Percentiles rank a stretch among this genome's conserved stretches.
phyloP scores from a whole-genome alignment of 2,329 filamentous ascomycete genomes.

The Xylariales sp. region DNA sequence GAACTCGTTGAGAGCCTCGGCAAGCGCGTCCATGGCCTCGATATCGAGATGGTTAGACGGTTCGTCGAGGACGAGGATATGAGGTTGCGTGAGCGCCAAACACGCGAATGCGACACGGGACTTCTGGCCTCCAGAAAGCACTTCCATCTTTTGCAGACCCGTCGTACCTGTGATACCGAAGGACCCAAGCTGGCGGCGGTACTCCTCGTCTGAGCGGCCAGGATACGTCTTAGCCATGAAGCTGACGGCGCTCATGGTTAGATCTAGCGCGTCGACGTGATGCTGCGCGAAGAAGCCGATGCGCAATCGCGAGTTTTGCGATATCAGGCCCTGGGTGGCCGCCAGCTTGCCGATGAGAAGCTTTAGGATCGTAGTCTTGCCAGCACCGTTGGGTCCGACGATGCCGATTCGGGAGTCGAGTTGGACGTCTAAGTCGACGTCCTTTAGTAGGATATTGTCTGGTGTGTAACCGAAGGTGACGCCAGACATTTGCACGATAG shows the following conservation, averaged over 20 bases:
- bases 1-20: conserved; percentile 84
- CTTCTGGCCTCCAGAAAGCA: conserved; percentile 97
- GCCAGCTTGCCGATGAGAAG: conserved; percentile 90
- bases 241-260: conserved; percentile 87
- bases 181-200: conserved; percentile 92
- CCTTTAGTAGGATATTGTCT: conserved; percentile 81
- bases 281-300: conserved; percentile 99
- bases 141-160: conserved; percentile 92
- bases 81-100: conserved; percentile 89
- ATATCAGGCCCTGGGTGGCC: conserved; percentile 83
- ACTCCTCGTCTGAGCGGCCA: conserved; percentile 94
- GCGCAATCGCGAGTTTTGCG: conserved; percentile 86
- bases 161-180: conserved; percentile 93
- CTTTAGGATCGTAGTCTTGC: conserved; percentile 98
- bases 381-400: conserved; percentile 98
- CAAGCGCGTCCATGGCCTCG: conserved; percentile 97
- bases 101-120: conserved; percentile 99
- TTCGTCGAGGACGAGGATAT: conserved; percentile 97
- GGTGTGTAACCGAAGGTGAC: conserved; percentile 89
- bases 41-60: conserved; percentile 99
- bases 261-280: conserved; percentile 94
- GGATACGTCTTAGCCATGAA: conserved; percentile 97
- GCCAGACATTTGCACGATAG: conserved; percentile 96
- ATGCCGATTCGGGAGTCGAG: conserved; percentile 98
- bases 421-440: conserved; percentile 96